Evolutionary conservation across 2,329 filamentous ascomycete species (phyloP).

Genomic region (Xylariaceae sp.): DNA sequence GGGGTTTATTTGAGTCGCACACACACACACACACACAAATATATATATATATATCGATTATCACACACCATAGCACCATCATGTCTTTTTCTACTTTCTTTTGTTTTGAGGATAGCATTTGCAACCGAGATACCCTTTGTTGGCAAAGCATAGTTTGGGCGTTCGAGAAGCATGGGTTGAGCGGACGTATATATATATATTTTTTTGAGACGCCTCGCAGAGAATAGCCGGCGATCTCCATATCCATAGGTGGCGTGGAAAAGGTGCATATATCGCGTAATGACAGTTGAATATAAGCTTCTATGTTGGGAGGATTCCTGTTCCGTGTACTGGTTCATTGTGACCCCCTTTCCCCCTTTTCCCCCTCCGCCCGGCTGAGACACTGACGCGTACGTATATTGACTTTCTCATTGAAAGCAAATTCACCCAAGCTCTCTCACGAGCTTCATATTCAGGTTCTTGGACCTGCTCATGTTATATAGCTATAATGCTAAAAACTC

Average conservation of each 20-base stretch:
- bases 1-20: conserved; percentile 18
- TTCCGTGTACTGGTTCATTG: too few species aligned
- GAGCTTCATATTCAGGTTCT: too few species aligned
- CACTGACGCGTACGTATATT: too few species aligned
- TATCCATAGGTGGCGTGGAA: neutral
- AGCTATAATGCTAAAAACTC: too few species aligned
- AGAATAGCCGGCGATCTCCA: neutral
- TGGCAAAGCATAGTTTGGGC: neutral
- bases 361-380: too few species aligned
- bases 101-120: neutral
- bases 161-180: neutral
- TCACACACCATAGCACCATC: neutral
- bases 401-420: too few species aligned
- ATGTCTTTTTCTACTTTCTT: neutral
- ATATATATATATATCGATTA: neutral
- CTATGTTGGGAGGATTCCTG: neutral
- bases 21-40: neutral
- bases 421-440: too few species aligned
- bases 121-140: neutral
- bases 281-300: neutral
- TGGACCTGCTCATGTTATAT: too few species aligned
- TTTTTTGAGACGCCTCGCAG: neutral
- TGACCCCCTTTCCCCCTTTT: too few species aligned
- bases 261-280: neutral
- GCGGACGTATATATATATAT: neutral